Conservation (phyloP, 192 early-diverging fungal species). For the Umbelopsis isabellina region DNA sequence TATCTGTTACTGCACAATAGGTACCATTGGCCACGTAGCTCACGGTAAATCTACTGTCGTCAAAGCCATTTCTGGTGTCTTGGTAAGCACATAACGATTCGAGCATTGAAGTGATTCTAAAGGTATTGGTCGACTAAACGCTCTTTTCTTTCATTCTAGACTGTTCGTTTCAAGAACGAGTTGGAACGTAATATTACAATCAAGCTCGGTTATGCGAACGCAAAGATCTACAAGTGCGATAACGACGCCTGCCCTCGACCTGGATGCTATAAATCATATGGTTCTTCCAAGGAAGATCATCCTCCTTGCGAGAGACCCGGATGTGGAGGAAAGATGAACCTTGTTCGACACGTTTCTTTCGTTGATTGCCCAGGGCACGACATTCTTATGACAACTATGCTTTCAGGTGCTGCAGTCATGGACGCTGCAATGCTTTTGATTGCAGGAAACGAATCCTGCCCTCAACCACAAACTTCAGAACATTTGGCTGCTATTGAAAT, state of each 20-base stretch:
- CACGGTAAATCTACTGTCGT: slow-evolving; percentile 99
- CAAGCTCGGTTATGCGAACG: slow-evolving; percentile 99
- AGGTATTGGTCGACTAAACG: neutral
- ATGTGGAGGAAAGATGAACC: slow-evolving; percentile 84
- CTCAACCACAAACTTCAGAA: slow-evolving; percentile 98
- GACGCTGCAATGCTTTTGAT: slow-evolving; percentile 97
- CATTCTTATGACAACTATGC: slow-evolving; percentile 99
- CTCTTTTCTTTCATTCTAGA: slow-evolving; percentile 43
- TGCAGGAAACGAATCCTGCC: slow-evolving; percentile 98
- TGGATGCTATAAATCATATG: slow-evolving; percentile 91
- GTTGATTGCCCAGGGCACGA: slow-evolving; percentile 99
- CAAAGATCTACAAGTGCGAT: slow-evolving; percentile 99
- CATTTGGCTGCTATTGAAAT: slow-evolving; percentile 99
- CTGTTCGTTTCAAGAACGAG: slow-evolving; percentile 98
- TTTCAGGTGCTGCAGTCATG: slow-evolving; percentile 99
- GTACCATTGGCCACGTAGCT: slow-evolving; percentile 99
- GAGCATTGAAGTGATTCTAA: neutral
- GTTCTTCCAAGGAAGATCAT: slow-evolving; percentile 81
- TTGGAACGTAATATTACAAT: slow-evolving; percentile 99
- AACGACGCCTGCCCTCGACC: slow-evolving; percentile 92
- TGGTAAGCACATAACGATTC: slow-evolving; percentile 46
- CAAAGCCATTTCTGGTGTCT: slow-evolving; percentile 97
- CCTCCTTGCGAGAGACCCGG: slow-evolving; percentile 87
- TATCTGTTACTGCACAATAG: slow-evolving; percentile 45
- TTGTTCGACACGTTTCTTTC: slow-evolving; percentile 94